These are phyloP conservation scores for Crithidia mellificae DNA, from an alignment of 208 protist species.

Conservation along the genomic window DNA sequence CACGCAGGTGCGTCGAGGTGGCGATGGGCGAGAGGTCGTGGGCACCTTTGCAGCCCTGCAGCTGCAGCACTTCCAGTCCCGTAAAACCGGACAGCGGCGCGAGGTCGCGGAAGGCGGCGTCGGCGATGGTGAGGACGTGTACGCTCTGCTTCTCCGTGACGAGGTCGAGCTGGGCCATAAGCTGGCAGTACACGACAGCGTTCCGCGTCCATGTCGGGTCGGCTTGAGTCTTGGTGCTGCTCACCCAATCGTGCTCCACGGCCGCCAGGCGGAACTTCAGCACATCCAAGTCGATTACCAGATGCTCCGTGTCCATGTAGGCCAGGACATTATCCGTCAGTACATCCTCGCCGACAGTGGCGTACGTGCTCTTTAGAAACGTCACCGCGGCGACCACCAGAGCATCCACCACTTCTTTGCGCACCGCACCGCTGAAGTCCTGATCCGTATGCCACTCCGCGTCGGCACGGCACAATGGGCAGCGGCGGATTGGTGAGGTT, in stretches of 20 bases:
- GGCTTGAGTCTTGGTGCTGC: neutral
- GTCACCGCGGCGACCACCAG: conserved; percentile 5
- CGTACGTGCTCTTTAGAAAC: conserved; percentile 1
- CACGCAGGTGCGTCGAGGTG: neutral
- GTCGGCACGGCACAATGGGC: conserved; percentile 20
- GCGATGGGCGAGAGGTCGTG: conserved; percentile 1
- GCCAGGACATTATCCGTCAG: conserved; percentile 7
- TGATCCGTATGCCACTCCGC: conserved; percentile 9
- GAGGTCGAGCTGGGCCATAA: neutral
- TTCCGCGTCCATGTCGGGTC: neutral
- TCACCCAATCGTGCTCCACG: conserved; percentile 5
- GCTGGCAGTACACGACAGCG: conserved; percentile 14
- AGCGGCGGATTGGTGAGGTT: conserved; percentile 8
- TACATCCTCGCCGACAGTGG: neutral
- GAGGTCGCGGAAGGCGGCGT: conserved; percentile 3
- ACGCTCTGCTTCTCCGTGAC: conserved; percentile 14
- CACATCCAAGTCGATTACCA: conserved; percentile 12
- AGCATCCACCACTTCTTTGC: conserved; percentile 12
- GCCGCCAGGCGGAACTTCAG: conserved; percentile 7
- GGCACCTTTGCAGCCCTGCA: conserved; percentile 14
- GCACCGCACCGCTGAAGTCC: conserved; percentile 8
- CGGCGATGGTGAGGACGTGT: conserved; percentile 11
- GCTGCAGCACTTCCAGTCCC: conserved; percentile 10
- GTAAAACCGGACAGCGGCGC: neutral
- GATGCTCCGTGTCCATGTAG: conserved; percentile 8